Evolutionary conservation across 352 stramenopile genomes (phyloP).

Genomic region (Pythium volutum): DNA sequence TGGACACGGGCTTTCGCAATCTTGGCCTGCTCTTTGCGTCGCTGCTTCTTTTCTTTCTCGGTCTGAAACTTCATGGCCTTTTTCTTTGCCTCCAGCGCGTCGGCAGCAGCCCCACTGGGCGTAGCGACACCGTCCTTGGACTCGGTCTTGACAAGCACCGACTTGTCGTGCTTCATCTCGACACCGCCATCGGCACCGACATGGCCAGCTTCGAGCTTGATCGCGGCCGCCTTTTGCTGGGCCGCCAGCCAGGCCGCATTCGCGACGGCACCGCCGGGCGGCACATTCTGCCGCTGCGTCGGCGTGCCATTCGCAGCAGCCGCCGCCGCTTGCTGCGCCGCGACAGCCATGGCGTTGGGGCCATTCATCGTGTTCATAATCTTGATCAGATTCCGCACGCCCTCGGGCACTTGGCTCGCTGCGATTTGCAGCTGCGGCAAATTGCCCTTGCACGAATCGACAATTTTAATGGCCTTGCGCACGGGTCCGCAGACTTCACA

Average conservation of each 20-base stretch:
- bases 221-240: constrained; percentile 20
- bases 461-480: constrained; percentile 84
- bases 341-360: constrained; percentile 11
- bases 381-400: constrained; percentile 79
- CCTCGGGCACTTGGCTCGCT: constrained; percentile 64
- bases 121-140: constrained; percentile 13
- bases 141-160: constrained; percentile 10
- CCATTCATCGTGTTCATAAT: constrained; percentile 83
- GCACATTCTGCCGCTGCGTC: constrained; percentile 13
- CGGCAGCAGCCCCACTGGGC: not conserved
- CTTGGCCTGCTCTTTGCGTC: constrained; percentile 79
- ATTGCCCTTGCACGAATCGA: constrained; percentile 80
- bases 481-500: constrained; percentile 88
- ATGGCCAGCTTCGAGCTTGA: constrained; percentile 17
- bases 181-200: constrained; percentile 3
- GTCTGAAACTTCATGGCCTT: constrained; percentile 75
- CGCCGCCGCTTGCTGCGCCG: constrained; percentile 13
- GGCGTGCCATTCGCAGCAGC: constrained; percentile 12
- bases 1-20: constrained; percentile 72
- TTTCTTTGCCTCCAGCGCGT: constrained; percentile 45
- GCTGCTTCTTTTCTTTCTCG: constrained; percentile 87
- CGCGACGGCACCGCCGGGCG: constrained; percentile 1
- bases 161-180: not conserved
- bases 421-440: constrained; percentile 66
- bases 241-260: constrained; percentile 25